phyloP scores from a whole-genome alignment of 2,329 filamentous ascomycete species.

The Aspergillus caelatus region DNA sequence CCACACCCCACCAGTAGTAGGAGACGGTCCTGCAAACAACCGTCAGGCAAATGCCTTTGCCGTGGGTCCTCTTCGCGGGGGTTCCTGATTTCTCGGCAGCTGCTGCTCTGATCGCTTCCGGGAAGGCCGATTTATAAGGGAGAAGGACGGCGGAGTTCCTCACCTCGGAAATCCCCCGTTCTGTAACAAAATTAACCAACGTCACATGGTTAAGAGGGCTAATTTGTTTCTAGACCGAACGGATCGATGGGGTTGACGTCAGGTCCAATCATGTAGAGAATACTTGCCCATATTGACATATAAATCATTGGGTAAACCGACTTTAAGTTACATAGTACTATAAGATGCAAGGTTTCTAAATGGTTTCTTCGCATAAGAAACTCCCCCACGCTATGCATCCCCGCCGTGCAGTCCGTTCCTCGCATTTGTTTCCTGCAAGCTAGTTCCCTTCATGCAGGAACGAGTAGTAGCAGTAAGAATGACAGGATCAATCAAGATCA shows the following conservation, averaged over 20 bases:
- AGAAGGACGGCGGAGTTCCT: not conserved
- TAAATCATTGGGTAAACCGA: not conserved
- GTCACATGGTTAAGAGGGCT: not conserved
- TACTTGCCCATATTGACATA: not conserved
- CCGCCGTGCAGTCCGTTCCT: not conserved
- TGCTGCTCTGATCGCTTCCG: conserved; percentile 7
- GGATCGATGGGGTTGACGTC: not conserved
- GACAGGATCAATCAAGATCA: conserved; percentile 43
- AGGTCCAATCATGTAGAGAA: not conserved
- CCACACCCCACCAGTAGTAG: conserved; percentile 22
- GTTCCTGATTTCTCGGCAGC: conserved; percentile 13
- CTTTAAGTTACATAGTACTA: not conserved
- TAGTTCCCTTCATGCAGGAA: not conserved
- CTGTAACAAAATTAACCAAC: not conserved
- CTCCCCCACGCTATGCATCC: not conserved
- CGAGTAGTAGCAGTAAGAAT: conserved; percentile 20
- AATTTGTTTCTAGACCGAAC: not conserved
- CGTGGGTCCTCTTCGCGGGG: conserved; percentile 20
- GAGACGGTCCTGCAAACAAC: conserved; percentile 17
- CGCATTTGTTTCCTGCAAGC: not conserved
- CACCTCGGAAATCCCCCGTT: conserved; percentile 11
- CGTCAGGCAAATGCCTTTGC: conserved; percentile 17
- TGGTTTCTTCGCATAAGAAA: not conserved
- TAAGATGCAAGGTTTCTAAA: not conserved
- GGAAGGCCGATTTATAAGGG: not conserved